These are phyloP conservation scores for Glycine soja DNA, from an alignment of 306 rosid genomes.

Conservation along the genomic window DNA sequence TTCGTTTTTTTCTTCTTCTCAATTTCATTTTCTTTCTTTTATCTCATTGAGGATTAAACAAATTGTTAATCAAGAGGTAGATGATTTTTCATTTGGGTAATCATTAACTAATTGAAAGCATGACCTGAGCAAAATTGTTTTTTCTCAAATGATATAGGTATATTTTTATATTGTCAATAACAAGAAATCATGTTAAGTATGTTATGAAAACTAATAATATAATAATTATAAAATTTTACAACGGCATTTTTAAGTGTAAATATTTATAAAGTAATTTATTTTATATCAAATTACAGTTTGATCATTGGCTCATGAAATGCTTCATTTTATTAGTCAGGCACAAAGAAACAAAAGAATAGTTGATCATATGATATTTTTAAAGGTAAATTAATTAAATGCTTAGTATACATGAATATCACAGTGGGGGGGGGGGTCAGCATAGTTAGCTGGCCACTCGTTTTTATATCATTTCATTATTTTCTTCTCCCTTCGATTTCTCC, in stretches of 20 bases:
- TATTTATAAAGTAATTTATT: too few species aligned
- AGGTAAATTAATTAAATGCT: constrained; percentile 34
- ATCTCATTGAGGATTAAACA: too few species aligned
- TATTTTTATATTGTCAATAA: neutral
- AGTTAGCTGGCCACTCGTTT: constrained; percentile 90
- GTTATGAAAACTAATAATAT: too few species aligned
- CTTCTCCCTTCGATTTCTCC: constrained; percentile 58
- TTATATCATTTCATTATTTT: constrained; percentile 45
- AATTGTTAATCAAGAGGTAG: neutral
- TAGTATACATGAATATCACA: constrained; percentile 59
- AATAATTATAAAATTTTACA: neutral
- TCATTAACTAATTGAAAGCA: neutral
- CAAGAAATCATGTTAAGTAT: too few species aligned
- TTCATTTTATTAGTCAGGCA: neutral
- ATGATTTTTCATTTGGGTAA: neutral
- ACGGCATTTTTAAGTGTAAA: neutral
- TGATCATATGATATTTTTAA: constrained; percentile 46
- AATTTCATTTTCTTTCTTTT: neutral
- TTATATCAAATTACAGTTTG: neutral
- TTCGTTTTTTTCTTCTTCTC: too few species aligned
- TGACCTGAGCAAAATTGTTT: neutral
- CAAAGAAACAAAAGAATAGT: constrained; percentile 47
- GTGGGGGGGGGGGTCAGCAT: constrained; percentile 50
- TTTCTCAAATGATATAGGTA: neutral
- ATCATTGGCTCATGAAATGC: constrained; percentile 6